These are phyloP conservation scores for Emericellopsis atlantica DNA, from an alignment of 2,329 filamentous ascomycete genomes.

Conservation along the genomic window DNA sequence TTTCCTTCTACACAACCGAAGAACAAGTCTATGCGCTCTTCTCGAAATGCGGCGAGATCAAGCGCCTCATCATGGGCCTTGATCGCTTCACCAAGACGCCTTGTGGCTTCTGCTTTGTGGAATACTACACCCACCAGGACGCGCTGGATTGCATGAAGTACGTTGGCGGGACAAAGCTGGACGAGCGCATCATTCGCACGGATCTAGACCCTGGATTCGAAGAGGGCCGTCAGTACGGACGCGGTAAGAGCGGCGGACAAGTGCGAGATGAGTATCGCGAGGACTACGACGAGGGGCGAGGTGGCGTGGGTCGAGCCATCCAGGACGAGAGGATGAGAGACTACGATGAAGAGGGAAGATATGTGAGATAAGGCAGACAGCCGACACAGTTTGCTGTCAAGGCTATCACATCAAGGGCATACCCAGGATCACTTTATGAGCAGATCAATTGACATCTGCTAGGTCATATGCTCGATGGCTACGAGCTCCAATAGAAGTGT, in stretches of 20 bases:
- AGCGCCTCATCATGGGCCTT: conserved; percentile 93
- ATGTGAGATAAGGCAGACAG: conserved; percentile 3
- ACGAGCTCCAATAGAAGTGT: neutral
- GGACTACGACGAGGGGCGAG: conserved; percentile 90
- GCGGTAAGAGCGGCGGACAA: conserved; percentile 91
- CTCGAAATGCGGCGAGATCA: conserved; percentile 93
- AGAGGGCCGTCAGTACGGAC: conserved; percentile 90
- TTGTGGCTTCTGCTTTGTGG: conserved; percentile 98
- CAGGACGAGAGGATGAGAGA: conserved; percentile 34
- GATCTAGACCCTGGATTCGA: conserved; percentile 93
- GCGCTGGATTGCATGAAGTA: conserved; percentile 98
- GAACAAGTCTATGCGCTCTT: conserved; percentile 98
- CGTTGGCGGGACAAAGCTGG: conserved; percentile 92
- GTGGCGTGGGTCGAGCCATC: conserved; percentile 73
- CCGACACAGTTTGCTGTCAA: neutral
- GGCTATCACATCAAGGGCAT: too few relatives aligned
- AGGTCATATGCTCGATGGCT: too few relatives aligned
- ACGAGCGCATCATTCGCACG: conserved; percentile 91
- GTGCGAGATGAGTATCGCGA: conserved; percentile 96
- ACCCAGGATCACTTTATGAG: too few relatives aligned
- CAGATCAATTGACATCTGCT: too few relatives aligned
- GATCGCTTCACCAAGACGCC: conserved; percentile 96
- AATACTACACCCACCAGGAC: conserved; percentile 97
- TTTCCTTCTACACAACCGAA: conserved; percentile 98
- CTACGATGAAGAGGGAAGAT: conserved; percentile 24